phyloP scores from a whole-genome alignment of 192 early-diverging fungal genomes.

The Linnemannia hyalina region DNA sequence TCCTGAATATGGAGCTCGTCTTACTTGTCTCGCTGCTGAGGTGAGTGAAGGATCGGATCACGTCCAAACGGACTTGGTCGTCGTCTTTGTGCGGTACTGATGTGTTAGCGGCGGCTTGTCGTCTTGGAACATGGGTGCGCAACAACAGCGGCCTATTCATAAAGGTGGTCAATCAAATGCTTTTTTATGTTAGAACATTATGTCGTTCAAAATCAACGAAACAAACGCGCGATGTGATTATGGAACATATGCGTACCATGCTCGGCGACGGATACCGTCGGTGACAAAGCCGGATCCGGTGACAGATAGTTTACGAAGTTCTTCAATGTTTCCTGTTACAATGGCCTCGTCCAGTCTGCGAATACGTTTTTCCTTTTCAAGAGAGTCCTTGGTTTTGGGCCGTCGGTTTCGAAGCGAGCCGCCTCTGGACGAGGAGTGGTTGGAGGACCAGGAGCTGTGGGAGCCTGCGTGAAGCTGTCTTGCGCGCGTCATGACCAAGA shows the following conservation, averaged over 20 bases:
- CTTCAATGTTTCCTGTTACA: constrained; percentile 36
- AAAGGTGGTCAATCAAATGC: not conserved
- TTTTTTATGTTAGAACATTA: not conserved
- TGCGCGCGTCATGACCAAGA: constrained; percentile 51
- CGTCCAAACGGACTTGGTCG: constrained; percentile 62
- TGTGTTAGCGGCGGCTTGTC: constrained; percentile 1
- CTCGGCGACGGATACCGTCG: constrained; percentile 60
- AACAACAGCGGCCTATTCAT: constrained; percentile 61
- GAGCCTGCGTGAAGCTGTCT: constrained; percentile 33
- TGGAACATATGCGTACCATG: constrained; percentile 41
- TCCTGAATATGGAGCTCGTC: not conserved
- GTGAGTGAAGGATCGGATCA: constrained; percentile 61
- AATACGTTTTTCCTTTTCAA: constrained; percentile 50
- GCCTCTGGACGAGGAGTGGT: not conserved
- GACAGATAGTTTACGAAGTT: constrained; percentile 37
- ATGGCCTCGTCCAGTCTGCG: constrained; percentile 62
- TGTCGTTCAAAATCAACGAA: not conserved
- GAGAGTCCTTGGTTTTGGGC: constrained; percentile 36
- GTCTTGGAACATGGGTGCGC: constrained; percentile 35
- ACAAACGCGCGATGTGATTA: not conserved
- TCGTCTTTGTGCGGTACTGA: constrained; percentile 61
- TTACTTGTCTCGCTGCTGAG: constrained; percentile 51
- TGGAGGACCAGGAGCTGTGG: constrained; percentile 17
- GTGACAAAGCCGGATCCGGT: constrained; percentile 60
- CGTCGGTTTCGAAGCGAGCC: constrained; percentile 21